phyloP scores from a whole-genome alignment of 1,284 basidiomycete species.

The Trichosporon faecale region DNA sequence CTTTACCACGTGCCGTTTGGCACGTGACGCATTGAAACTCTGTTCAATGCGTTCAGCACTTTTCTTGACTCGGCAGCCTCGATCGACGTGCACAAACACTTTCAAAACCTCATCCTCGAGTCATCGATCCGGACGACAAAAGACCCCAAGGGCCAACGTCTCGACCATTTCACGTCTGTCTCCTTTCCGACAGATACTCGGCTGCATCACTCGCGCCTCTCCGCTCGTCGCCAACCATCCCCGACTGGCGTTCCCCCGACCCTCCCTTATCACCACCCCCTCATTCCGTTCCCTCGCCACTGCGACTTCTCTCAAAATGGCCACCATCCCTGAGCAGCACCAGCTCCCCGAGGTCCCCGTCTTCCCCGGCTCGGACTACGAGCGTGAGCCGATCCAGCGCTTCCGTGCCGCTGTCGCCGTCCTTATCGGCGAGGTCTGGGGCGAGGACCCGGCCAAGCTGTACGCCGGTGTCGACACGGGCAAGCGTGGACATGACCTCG shows the following conservation, averaged over 20 bases:
- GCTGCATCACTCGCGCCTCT: conserved; percentile 5
- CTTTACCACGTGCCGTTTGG: neutral
- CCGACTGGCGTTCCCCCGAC: neutral
- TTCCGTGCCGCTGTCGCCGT: conserved; percentile 83
- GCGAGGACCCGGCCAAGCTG: conserved; percentile 67
- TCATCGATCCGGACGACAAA: neutral
- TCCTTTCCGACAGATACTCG: neutral
- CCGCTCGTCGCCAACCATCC: neutral
- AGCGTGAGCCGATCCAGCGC: conserved; percentile 70
- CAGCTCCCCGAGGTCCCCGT: conserved; percentile 55
- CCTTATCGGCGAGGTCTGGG: conserved; percentile 66
- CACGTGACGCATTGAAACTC: neutral
- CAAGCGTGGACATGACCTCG: conserved; percentile 89
- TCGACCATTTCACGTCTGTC: conserved; percentile 5
- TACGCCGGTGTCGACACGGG: conserved; percentile 80
- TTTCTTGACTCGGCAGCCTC: conserved; percentile 5
- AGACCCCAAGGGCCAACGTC: neutral
- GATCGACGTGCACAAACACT: neutral
- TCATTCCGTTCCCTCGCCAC: conserved; percentile 1
- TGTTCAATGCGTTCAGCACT: neutral
- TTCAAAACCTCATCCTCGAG: conserved; percentile 3
- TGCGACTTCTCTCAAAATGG: neutral
- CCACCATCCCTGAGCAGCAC: conserved; percentile 22
- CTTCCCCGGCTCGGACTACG: conserved; percentile 67
- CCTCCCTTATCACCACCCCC: neutral